Conservation (phyloP, 805 yeast genomes). For the Priceomyces medius region DNA sequence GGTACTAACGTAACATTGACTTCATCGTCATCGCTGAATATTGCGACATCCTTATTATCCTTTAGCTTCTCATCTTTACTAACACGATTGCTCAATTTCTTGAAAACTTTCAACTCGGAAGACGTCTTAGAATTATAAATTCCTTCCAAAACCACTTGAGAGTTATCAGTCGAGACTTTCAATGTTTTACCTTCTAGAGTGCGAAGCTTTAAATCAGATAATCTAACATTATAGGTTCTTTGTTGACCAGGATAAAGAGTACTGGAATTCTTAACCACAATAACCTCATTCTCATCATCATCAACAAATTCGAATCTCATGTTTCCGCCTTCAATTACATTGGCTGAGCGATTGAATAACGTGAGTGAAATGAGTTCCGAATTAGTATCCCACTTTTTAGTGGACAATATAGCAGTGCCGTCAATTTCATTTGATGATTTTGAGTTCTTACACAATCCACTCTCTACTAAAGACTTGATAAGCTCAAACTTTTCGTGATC, state of each 20-base stretch:
- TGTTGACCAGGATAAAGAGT: constrained; percentile 24
- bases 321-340: constrained; percentile 26
- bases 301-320: constrained; percentile 27
- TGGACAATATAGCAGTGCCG: constrained; percentile 10
- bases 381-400: constrained; percentile 17
- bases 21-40: constrained; percentile 3
- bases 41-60: not conserved
- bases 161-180: constrained; percentile 17
- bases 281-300: constrained; percentile 12
- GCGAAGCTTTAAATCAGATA: constrained; percentile 12
- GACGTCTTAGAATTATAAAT: constrained; percentile 6
- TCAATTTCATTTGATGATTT: not conserved
- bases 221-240: constrained; percentile 26
- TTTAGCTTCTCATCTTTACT: not conserved
- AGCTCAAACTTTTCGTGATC: constrained; percentile 2
- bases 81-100: not conserved
- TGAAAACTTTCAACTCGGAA: not conserved
- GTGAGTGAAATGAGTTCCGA: constrained; percentile 22
- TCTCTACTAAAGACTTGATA: constrained; percentile 1
- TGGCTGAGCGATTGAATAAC: constrained; percentile 22
- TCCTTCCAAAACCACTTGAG: constrained; percentile 16
- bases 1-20: constrained; percentile 26
- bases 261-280: constrained; percentile 24
- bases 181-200: constrained; percentile 17
- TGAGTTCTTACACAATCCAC: not conserved